Evolutionary conservation across 768 basidiomycete genomes (phyloP).

Genomic region (Tulasnella sp.): DNA sequence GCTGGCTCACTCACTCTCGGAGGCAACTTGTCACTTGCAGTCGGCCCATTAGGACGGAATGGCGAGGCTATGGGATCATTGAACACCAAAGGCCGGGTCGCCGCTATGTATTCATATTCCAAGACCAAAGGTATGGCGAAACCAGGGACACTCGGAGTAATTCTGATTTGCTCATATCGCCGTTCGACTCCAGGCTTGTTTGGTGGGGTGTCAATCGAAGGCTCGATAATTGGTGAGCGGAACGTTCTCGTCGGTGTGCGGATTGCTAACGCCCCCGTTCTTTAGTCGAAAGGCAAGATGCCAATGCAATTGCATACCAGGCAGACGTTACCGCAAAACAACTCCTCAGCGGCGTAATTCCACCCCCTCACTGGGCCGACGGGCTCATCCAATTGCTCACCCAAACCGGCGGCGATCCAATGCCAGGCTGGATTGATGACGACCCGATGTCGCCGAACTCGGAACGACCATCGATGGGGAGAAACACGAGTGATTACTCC

Average conservation of each 20-base stretch:
- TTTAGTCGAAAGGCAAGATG: slow-evolving; percentile 77
- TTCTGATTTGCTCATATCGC: not conserved
- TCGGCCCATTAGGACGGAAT: slow-evolving; percentile 12
- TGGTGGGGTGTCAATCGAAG: slow-evolving; percentile 53
- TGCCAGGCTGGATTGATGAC: slow-evolving; percentile 7
- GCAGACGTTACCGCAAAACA: slow-evolving; percentile 63
- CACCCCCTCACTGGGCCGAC: slow-evolving; percentile 70
- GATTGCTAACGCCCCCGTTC: not conserved
- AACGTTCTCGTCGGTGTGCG: too few species aligned
- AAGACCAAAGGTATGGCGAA: slow-evolving; percentile 85
- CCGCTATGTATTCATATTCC: slow-evolving; percentile 91
- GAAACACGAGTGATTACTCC: not conserved
- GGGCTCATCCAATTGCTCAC: slow-evolving; percentile 64
- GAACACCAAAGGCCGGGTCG: slow-evolving; percentile 74
- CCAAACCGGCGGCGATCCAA: slow-evolving; percentile 40
- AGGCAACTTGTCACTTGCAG: slow-evolving; percentile 70
- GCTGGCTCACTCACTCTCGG: slow-evolving; percentile 84
- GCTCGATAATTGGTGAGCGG: slow-evolving; percentile 15
- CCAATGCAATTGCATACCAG: slow-evolving; percentile 71
- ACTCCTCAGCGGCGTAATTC: slow-evolving; percentile 66
- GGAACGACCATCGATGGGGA: not conserved
- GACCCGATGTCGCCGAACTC: not conserved
- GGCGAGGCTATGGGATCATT: slow-evolving; percentile 72
- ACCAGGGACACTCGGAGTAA: slow-evolving; percentile 31
- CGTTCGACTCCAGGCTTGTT: not conserved